Conservation (phyloP, 2,329 filamentous ascomycete genomes). For the Stemphylium vesicarium region DNA sequence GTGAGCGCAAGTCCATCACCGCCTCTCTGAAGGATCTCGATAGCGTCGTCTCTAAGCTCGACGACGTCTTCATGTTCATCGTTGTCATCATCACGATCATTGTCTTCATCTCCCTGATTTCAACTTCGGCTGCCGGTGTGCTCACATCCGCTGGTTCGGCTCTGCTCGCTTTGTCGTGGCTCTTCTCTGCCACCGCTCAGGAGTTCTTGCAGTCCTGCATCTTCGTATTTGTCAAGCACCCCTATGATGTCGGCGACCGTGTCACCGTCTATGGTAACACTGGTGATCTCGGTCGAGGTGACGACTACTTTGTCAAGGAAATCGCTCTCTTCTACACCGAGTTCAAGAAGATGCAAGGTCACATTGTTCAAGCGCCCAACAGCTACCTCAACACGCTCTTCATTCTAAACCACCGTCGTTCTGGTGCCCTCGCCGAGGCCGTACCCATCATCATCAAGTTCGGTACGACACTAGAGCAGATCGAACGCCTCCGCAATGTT, state of each 20-base stretch:
- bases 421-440: slow-evolving; percentile 85
- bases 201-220: slow-evolving; percentile 94
- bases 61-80: slow-evolving; percentile 87
- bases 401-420: slow-evolving; percentile 92
- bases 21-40: slow-evolving; percentile 94
- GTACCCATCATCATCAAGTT: slow-evolving; percentile 86
- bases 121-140: slow-evolving; percentile 85
- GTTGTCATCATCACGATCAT: slow-evolving; percentile 80
- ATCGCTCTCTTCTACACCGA: slow-evolving; percentile 93
- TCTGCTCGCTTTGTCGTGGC: slow-evolving; percentile 88
- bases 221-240: slow-evolving; percentile 97
- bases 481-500: slow-evolving; percentile 78
- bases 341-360: slow-evolving; percentile 98
- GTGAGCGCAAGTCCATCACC: slow-evolving; percentile 93
- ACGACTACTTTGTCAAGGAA: slow-evolving; percentile 96
- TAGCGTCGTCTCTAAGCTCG: slow-evolving; percentile 88
- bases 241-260: slow-evolving; percentile 93
- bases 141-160: slow-evolving; percentile 88
- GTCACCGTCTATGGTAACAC: slow-evolving; percentile 92
- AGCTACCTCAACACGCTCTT: slow-evolving; percentile 91
- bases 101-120: slow-evolving; percentile 88
- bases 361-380: slow-evolving; percentile 95
- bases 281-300: slow-evolving; percentile 76
- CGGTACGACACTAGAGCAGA: slow-evolving; percentile 81
- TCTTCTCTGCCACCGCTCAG: slow-evolving; percentile 90